These are phyloP conservation scores for Herpetomonas samuelpessoai DNA, from an alignment of 208 protist genomes.

Conservation along the genomic window DNA sequence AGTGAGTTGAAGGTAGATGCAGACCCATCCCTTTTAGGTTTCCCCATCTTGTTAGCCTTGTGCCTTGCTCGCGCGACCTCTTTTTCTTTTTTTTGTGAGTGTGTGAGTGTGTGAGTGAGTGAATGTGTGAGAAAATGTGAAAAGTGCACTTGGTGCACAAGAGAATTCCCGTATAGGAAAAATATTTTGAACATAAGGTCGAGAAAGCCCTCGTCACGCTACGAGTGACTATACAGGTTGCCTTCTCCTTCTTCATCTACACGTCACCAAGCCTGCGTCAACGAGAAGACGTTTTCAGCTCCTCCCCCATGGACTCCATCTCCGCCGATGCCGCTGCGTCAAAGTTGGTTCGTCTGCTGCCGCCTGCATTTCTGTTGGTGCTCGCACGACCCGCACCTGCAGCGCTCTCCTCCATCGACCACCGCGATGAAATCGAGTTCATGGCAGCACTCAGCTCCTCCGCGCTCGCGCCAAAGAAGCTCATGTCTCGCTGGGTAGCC, in stretches of 20 bases:
- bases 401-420: background rate
- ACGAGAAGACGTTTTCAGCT: conserved; percentile 22
- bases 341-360: background rate
- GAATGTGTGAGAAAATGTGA: background rate
- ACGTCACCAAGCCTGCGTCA: conserved; percentile 4
- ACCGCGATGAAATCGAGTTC: too few species aligned
- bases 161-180: too few species aligned
- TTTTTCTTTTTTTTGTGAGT: background rate
- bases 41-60: conserved; percentile 9
- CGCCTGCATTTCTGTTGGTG: background rate
- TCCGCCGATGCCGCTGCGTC: conserved; percentile 16
- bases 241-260: background rate
- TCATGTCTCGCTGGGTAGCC: background rate
- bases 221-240: background rate
- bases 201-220: background rate
- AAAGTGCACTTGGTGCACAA: too few species aligned
- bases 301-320: conserved; percentile 34
- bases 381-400: background rate
- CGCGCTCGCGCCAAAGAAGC: background rate
- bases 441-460: background rate
- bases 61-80: background rate
- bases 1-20: too few species aligned
- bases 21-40: too few species aligned
- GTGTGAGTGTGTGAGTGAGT: background rate
- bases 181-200: background rate